Evolutionary conservation across 257 asterid species (phyloP).

Genomic region (Salvia miltiorrhiza): DNA sequence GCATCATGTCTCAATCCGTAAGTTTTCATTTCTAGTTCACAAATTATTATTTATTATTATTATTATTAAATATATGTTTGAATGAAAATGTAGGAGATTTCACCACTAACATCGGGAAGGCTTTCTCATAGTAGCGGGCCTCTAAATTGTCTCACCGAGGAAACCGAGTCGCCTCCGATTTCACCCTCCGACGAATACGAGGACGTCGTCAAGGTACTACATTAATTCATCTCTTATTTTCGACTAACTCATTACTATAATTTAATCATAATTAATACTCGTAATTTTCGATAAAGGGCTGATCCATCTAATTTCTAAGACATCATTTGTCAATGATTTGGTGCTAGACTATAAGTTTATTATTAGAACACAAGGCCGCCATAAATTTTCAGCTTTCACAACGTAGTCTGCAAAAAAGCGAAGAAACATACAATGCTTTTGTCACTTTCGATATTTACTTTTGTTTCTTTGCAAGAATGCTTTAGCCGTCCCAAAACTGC

Average conservation of each 20-base stretch:
- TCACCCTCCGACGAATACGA: slow-evolving; percentile 92
- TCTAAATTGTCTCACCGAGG: slow-evolving; percentile 73
- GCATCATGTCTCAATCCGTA: slow-evolving; percentile 96
- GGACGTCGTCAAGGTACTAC: slow-evolving; percentile 84
- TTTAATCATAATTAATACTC: too few species aligned
- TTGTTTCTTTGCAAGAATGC: slow-evolving; percentile 48
- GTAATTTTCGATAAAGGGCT: neutral
- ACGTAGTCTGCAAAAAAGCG: slow-evolving; percentile 28
- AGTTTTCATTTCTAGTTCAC: slow-evolving; percentile 9
- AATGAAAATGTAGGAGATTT: slow-evolving; percentile 60
- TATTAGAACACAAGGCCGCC: slow-evolving; percentile 25
- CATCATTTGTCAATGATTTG: slow-evolving; percentile 61
- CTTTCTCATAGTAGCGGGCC: slow-evolving; percentile 98
- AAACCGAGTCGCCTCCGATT: slow-evolving; percentile 80
- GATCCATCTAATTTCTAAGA: neutral
- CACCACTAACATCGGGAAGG: slow-evolving; percentile 97
- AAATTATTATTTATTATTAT: too few species aligned
- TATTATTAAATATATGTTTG: neutral
- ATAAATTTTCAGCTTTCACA: slow-evolving; percentile 31
- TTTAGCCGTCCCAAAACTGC: slow-evolving; percentile 38
- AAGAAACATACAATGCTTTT: slow-evolving; percentile 45
- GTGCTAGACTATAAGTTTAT: slow-evolving; percentile 18
- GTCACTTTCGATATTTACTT: slow-evolving; percentile 53
- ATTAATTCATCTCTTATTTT: neutral
- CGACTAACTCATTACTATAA: too few species aligned